Evolutionary conservation across 352 stramenopile species (phyloP).

Genomic region (Elongisporangium undulatum): DNA sequence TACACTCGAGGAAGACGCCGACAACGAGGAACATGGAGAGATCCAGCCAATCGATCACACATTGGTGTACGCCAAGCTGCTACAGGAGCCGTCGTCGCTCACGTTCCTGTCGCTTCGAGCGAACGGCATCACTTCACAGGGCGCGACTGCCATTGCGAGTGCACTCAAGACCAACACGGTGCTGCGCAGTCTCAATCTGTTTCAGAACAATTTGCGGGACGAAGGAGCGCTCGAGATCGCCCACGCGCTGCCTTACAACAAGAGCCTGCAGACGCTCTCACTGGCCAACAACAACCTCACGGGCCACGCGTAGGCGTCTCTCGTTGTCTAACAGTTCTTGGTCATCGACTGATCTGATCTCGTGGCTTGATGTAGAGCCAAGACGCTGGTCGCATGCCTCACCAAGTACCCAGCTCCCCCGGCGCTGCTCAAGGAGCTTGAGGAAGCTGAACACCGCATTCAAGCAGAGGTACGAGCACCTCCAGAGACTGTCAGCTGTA

Average conservation of each 20-base stretch:
- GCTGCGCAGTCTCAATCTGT: constrained; percentile 65
- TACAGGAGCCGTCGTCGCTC: constrained; percentile 31
- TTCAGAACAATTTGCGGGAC: constrained; percentile 58
- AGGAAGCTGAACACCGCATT: constrained; percentile 62
- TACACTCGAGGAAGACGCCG: not conserved
- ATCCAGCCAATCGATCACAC: constrained; percentile 5
- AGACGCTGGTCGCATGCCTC: constrained; percentile 26
- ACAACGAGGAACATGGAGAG: constrained; percentile 4
- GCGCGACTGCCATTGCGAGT: constrained; percentile 31
- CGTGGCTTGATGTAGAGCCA: constrained; percentile 18
- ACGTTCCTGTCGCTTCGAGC: constrained; percentile 59
- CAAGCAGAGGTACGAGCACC: constrained; percentile 42
- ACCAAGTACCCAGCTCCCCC: constrained; percentile 53
- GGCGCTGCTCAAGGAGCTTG: constrained; percentile 43
- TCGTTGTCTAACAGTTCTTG: constrained; percentile 1
- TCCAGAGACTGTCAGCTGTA: not conserved
- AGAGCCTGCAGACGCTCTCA: constrained; percentile 55
- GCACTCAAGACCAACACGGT: constrained; percentile 39
- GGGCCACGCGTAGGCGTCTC: constrained; percentile 27
- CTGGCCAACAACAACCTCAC: constrained; percentile 58
- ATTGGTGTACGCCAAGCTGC: constrained; percentile 32
- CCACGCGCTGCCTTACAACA: constrained; percentile 51
- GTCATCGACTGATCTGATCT: not conserved
- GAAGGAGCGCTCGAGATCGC: constrained; percentile 47
- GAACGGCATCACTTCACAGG: constrained; percentile 39